phyloP scores from a whole-genome alignment of 2,329 filamentous ascomycete species.

The Arthrobotrys sphaeroides region DNA sequence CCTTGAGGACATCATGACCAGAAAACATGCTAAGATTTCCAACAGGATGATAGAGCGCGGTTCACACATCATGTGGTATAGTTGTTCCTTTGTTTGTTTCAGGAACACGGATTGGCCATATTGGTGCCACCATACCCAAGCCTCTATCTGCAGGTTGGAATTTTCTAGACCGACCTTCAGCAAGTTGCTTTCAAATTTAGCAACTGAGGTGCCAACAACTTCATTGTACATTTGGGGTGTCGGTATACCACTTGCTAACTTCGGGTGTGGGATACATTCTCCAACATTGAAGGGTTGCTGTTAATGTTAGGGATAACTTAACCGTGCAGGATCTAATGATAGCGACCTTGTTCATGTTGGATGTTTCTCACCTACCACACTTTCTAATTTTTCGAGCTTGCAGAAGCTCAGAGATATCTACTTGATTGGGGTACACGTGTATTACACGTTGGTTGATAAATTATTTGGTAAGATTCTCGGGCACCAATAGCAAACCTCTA shows the following conservation, averaged over 20 bases:
- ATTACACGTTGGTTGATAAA: too few species aligned
- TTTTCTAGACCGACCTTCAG: background rate
- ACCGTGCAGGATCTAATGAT: background rate
- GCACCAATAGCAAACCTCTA: too few species aligned
- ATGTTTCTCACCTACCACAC: too few species aligned
- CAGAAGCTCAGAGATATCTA: too few species aligned
- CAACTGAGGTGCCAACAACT: background rate
- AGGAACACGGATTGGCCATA: background rate
- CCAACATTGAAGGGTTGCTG: background rate
- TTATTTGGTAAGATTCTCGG: too few species aligned
- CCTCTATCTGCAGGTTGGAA: background rate
- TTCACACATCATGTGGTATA: background rate
- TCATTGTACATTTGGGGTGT: background rate
- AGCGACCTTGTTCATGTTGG: background rate
- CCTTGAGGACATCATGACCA: background rate
- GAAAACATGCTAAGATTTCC: background rate
- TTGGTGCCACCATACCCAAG: background rate
- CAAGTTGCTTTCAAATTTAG: background rate
- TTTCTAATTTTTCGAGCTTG: too few species aligned
- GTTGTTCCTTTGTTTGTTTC: constrained; percentile 36
- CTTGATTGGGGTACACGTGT: too few species aligned
- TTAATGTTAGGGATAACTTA: background rate
- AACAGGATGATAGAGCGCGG: background rate
- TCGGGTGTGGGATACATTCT: background rate
- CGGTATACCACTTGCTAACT: background rate